Base-by-base conservation (phyloP, 2,329 filamentous ascomycete genomes). In the Cladobotryum mycophilum region DNA sequence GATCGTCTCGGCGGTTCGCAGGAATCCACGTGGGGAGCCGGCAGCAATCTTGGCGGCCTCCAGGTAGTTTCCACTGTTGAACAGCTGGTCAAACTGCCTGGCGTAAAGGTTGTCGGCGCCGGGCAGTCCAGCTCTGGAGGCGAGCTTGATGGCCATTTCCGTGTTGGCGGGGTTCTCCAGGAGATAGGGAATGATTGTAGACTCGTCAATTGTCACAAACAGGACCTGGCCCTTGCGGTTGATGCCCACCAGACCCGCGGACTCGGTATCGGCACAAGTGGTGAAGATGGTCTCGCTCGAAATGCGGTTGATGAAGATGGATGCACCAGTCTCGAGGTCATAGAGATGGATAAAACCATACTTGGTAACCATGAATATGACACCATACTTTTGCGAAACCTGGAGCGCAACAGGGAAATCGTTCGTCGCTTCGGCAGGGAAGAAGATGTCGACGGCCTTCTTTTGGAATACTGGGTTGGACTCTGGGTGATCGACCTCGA, bases 231-330 rank as follows among this genome's bases (percentile, higher is more conserved):
- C 95, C 76, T 96, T 96, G 64, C 95, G 86, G 75, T 99, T 99
- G 67, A 99, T 92, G 60, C 89, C 90, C 48, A 99, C 81, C 56
- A 99, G 86, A 61, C 95, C 95, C 42, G 86, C 82, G 15, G 89
- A 95, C 18, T 90, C 85, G 49, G 81, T 80, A 67, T 99, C 93
- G 35, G 85, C 75, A 43, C 89, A 86, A 17, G 91, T 96, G 22
- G 92, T 95, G 75, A 99, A 99, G 67, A 99, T 97, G 22, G 93
- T 99, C 67, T 99, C 93, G 76, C 90, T 96, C 34, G 93, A 99
- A 64, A 99, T 99, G 61, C 95, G 87, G 79, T 99, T 99, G 90
- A 99, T 95, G 81, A 96, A 99, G 67, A 99, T 93, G 68, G 89
- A 95, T 12, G 87, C 88, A 52, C 89, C 95, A 7, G 88, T 93